Percentiles rank a stretch among this genome's conserved stretches.
Evolutionary conservation across 1,139 yeast genomes (phyloP).

Genomic region (Saccharomyces pastorianus): DNA sequence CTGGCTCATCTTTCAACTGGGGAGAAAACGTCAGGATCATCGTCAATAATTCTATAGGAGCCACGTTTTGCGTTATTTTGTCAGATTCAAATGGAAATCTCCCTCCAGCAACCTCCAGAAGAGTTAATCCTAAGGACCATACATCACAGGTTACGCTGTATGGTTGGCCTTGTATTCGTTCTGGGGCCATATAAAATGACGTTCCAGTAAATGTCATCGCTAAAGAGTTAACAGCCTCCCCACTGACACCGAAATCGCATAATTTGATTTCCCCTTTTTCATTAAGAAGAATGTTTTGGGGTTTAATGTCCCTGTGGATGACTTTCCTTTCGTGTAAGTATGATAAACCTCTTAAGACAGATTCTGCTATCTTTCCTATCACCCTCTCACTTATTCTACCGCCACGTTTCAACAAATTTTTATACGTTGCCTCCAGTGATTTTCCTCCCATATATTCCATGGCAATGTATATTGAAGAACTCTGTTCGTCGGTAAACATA

Average conservation of each 20-base stretch:
- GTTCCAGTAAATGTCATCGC: constrained; percentile 97
- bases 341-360: constrained; percentile 73
- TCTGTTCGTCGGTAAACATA: constrained; percentile 68
- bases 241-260: constrained; percentile 98
- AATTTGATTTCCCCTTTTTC: constrained; percentile 72
- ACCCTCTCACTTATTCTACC: constrained; percentile 90
- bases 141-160: constrained; percentile 91
- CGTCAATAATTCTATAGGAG: constrained; percentile 80
- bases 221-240: constrained; percentile 87
- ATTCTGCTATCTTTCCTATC: constrained; percentile 78
- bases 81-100: constrained; percentile 57
- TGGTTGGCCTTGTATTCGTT: constrained; percentile 87
- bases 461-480: constrained; percentile 75
- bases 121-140: constrained; percentile 88
- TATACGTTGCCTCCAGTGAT: constrained; percentile 81
- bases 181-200: constrained; percentile 97
- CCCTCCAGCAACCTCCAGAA: constrained; percentile 86
- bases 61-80: constrained; percentile 34
- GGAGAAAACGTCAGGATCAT: constrained; percentile 80
- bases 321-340: constrained; percentile 81
- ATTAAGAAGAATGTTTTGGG: constrained; percentile 79
- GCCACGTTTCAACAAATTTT: constrained; percentile 50
- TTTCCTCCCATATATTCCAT: constrained; percentile 97
- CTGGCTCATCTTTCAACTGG: constrained; percentile 64
- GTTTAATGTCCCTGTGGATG: constrained; percentile 89